A percentile compares a stretch with the other conserved stretches of the same genome.
Conservation (phyloP, 495 filamentous ascomycete species). For the Usnea hakonensis region DNA sequence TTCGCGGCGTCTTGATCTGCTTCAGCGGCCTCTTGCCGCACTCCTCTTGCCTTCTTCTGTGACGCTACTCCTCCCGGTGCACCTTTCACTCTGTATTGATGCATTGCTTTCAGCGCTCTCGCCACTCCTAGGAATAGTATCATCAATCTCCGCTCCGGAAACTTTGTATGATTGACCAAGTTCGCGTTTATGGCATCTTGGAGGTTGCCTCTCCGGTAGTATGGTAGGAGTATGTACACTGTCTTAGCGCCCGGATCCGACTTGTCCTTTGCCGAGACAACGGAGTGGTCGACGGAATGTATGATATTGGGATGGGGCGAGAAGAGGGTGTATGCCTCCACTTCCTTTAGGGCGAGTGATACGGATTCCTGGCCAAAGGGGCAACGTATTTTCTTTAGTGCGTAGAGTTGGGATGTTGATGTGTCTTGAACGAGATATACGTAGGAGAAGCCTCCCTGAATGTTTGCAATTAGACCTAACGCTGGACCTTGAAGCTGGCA, state of each 20-base stretch:
- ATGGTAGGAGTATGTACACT: conserved; percentile 91
- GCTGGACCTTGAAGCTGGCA: neutral
- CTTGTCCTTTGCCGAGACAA: conserved; percentile 51
- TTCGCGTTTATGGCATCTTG: conserved; percentile 99
- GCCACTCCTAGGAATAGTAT: conserved; percentile 86
- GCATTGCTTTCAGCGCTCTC: conserved; percentile 78
- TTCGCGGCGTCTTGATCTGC: conserved; percentile 53
- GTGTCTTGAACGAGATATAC: conserved; percentile 97
- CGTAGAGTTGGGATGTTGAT: conserved; percentile 69
- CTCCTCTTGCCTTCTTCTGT: conserved; percentile 49
- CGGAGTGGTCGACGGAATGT: conserved; percentile 76
- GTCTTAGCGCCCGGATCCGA: conserved; percentile 68
- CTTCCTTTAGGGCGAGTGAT: conserved; percentile 86
- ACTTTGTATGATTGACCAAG: conserved; percentile 88
- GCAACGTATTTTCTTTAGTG: conserved; percentile 96
- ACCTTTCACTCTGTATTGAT: conserved; percentile 66
- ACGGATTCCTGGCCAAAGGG: conserved; percentile 96
- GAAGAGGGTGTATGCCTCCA: conserved; percentile 93
- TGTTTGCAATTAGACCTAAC: conserved; percentile 7
- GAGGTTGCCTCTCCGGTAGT: conserved; percentile 88
- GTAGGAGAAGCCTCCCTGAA: conserved; percentile 89
- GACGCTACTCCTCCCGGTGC: conserved; percentile 43
- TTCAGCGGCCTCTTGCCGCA: conserved; percentile 50
- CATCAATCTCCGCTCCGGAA: conserved; percentile 86
- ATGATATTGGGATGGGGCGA: conserved; percentile 77